phyloP scores from a whole-genome alignment of 106 monocot species.

The Apostasia shenzhenica region DNA sequence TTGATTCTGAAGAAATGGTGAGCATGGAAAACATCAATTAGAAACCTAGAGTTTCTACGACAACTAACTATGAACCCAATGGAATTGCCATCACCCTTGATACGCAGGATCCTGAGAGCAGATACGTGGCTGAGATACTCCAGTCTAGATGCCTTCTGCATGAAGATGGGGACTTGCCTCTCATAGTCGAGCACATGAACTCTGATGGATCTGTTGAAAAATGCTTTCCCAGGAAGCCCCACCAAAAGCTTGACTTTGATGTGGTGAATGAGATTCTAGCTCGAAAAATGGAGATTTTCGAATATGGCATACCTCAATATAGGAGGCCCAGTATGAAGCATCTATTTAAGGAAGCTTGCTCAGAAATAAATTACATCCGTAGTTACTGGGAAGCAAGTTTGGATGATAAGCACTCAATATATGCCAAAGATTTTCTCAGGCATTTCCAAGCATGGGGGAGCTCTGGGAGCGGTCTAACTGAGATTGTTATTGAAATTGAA shows the following conservation, averaged over 20 bases:
- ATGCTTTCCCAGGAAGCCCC: slow-evolving; percentile 21
- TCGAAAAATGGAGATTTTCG: slow-evolving; percentile 24
- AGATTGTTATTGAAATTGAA: slow-evolving; percentile 58
- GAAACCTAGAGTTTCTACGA: slow-evolving; percentile 33
- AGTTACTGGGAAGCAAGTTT: neutral
- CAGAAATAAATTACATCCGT: slow-evolving; percentile 43
- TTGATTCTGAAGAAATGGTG: slow-evolving; percentile 30
- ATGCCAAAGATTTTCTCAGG: slow-evolving; percentile 23
- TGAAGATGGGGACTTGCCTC: slow-evolving; percentile 40
- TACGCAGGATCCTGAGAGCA: slow-evolving; percentile 39
- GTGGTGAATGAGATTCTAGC: slow-evolving; percentile 58
- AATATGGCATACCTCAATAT: neutral
- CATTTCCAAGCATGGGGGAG: slow-evolving; percentile 37
- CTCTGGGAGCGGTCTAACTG: slow-evolving; percentile 28
- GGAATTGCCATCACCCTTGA: slow-evolving; percentile 14
- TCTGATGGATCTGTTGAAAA: slow-evolving; percentile 13
- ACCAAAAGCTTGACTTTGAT: slow-evolving; percentile 69
- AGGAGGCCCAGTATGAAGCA: slow-evolving; percentile 24
- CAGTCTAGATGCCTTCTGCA: slow-evolving; percentile 45
- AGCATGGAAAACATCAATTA: slow-evolving; percentile 32
- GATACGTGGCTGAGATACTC: slow-evolving; percentile 69
- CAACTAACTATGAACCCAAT: slow-evolving; percentile 18
- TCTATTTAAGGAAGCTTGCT: slow-evolving; percentile 57
- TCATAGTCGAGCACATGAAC: slow-evolving; percentile 63
- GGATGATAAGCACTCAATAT: slow-evolving; percentile 21